Evolutionary conservation across 1,284 basidiomycete species (phyloP), one percentile per base, ranked within the genome.

Genomic region (Kwoniella shivajii): DNA sequence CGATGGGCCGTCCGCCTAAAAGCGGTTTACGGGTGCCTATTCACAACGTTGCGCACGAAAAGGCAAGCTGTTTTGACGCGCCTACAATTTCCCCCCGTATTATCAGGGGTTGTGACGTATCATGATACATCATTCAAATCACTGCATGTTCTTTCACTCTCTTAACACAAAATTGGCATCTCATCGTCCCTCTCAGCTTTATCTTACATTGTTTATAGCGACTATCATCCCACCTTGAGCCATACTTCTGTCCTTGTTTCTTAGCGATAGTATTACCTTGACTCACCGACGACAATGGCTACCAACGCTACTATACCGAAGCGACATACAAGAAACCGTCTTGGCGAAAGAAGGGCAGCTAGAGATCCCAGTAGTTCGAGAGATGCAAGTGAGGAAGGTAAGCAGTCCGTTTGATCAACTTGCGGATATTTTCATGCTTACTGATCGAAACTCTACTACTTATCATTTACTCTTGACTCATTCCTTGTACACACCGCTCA

Each of bases 301-400:
- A 52, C 53, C 14, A 56, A 52, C n/a, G 47, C 37, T n/a, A 27
- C 38, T 20, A 47, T 27, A n/a, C 54, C 58, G 47, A 65, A 68
- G 51, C 53, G 67, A 13, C 59, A 68, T 54, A 59, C 59, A 18
- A 54, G 66, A 22, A 71, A 71, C 31, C 33, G 57, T 24, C 44
- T 66, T 20, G 69, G 64, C 13, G 69, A 69, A 49, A 39, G 64
- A 34, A 57, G 69, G 29, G 57, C 51, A 22, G 52, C 58, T 18
- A 50, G 63, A 45, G 67, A 62, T 51, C 63, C 63, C 20, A 65
- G 63, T 29, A 72, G 72, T 46, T 76, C 74, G 26, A 64, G 70
- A 61, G 74, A 78, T 61, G 76, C 76, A 9, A 76, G 74, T 53
- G 76, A 76, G 49, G 76, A 78, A 57, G 76, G 74, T 76, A 55